A percentile compares a stretch with the other conserved stretches of the same genome.
Evolutionary conservation across 2,329 filamentous ascomycete genomes (phyloP).

Genomic region (Colletotrichum lindemuthianum): DNA sequence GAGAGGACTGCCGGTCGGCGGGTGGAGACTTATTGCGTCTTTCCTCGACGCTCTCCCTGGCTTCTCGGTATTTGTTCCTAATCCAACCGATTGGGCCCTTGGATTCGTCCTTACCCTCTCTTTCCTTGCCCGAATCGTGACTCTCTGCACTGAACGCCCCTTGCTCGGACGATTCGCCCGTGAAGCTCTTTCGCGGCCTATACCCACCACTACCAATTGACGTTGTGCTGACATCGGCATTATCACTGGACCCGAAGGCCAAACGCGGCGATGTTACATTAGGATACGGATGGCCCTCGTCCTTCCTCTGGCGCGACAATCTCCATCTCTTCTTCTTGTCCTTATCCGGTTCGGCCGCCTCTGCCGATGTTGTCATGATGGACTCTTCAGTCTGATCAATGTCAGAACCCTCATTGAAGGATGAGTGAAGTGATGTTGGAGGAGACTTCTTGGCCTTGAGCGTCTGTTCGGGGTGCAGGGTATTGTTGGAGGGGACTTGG

Average conservation of each 20-base stretch:
- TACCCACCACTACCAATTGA: constrained; percentile 72
- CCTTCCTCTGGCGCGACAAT: constrained; percentile 71
- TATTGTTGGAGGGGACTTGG: constrained; percentile 54
- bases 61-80: constrained; percentile 68
- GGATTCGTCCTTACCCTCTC: constrained; percentile 57
- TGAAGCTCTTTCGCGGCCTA: constrained; percentile 59
- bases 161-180: constrained; percentile 62
- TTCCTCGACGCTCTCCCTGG: constrained; percentile 65
- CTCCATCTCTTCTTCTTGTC: constrained; percentile 79
- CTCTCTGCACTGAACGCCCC: constrained; percentile 51
- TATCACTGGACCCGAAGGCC: constrained; percentile 68
- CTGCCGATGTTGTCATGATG: constrained; percentile 40
- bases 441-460: constrained; percentile 78
- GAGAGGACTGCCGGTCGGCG: constrained; percentile 46
- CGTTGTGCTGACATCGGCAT: constrained; percentile 73
- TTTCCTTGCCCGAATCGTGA: constrained; percentile 48
- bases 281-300: constrained; percentile 59
- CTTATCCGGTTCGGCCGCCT: constrained; percentile 63
- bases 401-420: constrained; percentile 84
- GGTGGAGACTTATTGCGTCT: constrained; percentile 67
- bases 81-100: constrained; percentile 68
- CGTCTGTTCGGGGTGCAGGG: constrained; percentile 55
- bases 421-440: constrained; percentile 79
- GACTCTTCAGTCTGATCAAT: constrained; percentile 76
- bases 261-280: constrained; percentile 55